phyloP scores from a whole-genome alignment of 78 protist genomes.

The Dictyostelium firmibasis region DNA sequence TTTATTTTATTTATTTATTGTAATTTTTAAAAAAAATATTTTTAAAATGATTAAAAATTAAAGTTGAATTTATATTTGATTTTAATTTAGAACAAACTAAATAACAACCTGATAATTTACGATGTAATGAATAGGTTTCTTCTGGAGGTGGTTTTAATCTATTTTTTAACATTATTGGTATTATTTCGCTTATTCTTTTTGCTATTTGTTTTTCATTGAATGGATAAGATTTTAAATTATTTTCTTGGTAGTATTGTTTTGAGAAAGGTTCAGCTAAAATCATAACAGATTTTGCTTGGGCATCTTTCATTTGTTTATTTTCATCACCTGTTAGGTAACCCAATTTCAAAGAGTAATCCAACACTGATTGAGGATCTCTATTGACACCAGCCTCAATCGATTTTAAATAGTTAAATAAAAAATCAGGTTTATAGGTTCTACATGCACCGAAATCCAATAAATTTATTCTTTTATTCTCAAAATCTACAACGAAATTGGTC shows the following conservation, averaged over 20 bases:
- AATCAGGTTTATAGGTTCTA: constrained; percentile 55
- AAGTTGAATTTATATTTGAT: constrained; percentile 73
- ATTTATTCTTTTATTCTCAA: constrained; percentile 48
- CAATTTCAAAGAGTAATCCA: constrained; percentile 79
- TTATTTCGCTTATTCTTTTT: constrained; percentile 48
- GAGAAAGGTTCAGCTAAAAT: constrained; percentile 88
- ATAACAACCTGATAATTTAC: constrained; percentile 91
- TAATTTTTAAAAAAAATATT: neutral
- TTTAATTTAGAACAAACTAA: constrained; percentile 83
- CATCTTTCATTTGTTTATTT: constrained; percentile 83
- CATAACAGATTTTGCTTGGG: constrained; percentile 83
- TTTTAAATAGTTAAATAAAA: constrained; percentile 82
- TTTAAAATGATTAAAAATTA: constrained; percentile 55
- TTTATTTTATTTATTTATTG: neutral
- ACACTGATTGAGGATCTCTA: constrained; percentile 5
- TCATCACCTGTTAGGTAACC: constrained; percentile 95
- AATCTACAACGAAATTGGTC: constrained; percentile 89
- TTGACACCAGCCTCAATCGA: constrained; percentile 87
- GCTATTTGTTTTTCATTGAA: constrained; percentile 74
- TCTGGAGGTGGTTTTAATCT: constrained; percentile 90
- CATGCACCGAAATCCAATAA: constrained; percentile 95
- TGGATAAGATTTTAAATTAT: constrained; percentile 33
- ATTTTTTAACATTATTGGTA: constrained; percentile 87
- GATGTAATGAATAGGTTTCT: constrained; percentile 93
- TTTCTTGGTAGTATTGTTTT: neutral